Base-by-base conservation (phyloP, 2,329 filamentous ascomycete genomes). In the Tolypocladium paradoxum region DNA sequence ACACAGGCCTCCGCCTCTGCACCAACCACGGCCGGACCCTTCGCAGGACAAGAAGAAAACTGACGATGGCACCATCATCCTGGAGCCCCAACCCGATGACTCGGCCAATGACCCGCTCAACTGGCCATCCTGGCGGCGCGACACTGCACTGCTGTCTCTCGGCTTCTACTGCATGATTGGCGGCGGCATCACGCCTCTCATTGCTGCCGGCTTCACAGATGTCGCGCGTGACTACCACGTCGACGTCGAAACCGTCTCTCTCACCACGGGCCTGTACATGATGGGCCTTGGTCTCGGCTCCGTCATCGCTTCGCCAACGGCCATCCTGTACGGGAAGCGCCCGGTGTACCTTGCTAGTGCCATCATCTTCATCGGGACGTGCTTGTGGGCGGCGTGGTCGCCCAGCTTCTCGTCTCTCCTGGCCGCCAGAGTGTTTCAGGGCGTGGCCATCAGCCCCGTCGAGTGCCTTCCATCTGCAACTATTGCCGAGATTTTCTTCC, bases 261-360 rank as follows among this genome's bases (percentile, higher is more conserved):
- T 95, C 54, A 97, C 92, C 0, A 96, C 91, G 0, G 91, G 91
- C 0, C 72, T 96, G 16, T 96, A 90, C 72, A 96, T 97, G 91
- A 78, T 96, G 80, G 93, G 93, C 0, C 73, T 97, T 38, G 92
- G 91, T 1, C 62, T 96, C 1, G 92, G 92, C 2, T 90, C 84
- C 20, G 84, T 96, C 7, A 65, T 97, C 51, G 85, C 87, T 62
- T 93, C 88, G 0, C 93, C 92, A 0, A 96, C 91, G 0, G 92
- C 92, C 33, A 96, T 97, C 56, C 66, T 96, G 0, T 96, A 74
- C 55, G 93, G 92, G 1, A 97, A 97, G 70, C 79, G 92, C 14
- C 90, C 91, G 0, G 88, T 97, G 0, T 97, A 97, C 65, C 79
- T 97, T 24, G 76, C 77, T 31, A 85, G 89, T 20, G 81, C 87